Evolutionary conservation across 345 rosid species (phyloP).

Genomic region (Salix arbutifolia): DNA sequence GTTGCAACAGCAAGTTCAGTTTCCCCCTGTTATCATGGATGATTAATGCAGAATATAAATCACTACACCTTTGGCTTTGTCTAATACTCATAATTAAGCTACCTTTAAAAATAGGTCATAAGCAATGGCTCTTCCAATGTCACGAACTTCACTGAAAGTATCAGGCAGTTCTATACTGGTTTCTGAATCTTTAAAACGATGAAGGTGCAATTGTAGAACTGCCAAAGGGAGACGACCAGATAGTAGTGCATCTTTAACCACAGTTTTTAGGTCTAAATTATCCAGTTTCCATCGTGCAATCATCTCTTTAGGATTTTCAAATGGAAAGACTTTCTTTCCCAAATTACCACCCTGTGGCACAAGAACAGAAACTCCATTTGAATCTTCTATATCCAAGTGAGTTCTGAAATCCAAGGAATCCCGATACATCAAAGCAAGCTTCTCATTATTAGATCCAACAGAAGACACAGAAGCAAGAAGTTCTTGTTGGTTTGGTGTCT

Average conservation of each 20-base stretch:
- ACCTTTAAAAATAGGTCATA: constrained; percentile 94
- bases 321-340: constrained; percentile 57
- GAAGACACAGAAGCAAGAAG: constrained; percentile 27
- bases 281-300: constrained; percentile 89
- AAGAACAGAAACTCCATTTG: constrained; percentile 47
- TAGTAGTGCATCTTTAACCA: constrained; percentile 87
- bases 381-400: constrained; percentile 37
- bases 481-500: constrained; percentile 32
- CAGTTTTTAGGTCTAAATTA: constrained; percentile 77
- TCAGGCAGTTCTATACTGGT: constrained; percentile 57
- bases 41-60: constrained; percentile 31
- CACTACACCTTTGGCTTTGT: constrained; percentile 4
- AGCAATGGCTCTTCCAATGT: constrained; percentile 84
- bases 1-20: constrained; percentile 76
- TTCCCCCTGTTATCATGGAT: constrained; percentile 71
- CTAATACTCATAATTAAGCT: constrained; percentile 28
- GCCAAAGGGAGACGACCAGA: constrained; percentile 97
- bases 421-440: constrained; percentile 52
- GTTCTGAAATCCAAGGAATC: constrained; percentile 38
- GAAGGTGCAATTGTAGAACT: constrained; percentile 93
- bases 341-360: constrained; percentile 41
- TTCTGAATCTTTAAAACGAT: constrained; percentile 55
- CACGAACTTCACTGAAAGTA: constrained; percentile 87
- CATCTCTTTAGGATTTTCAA: constrained; percentile 96
- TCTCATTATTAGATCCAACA: constrained; percentile 27